Conservation (phyloP, 2,329 filamentous ascomycete species). For the Aspergillus japonicus region DNA sequence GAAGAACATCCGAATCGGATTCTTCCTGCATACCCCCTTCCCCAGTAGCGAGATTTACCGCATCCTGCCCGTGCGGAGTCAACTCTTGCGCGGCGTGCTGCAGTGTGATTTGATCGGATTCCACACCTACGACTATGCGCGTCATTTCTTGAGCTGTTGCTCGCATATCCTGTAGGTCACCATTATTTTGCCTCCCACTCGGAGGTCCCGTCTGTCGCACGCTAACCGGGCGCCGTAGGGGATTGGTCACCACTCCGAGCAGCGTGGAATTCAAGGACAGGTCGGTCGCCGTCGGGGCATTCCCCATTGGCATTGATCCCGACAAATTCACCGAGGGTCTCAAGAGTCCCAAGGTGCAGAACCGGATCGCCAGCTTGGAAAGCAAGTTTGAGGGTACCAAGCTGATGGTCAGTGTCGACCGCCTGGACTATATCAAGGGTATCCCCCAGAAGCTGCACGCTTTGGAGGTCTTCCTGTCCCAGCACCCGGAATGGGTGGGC, state of each 20-base stretch:
- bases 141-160: constrained; percentile 94
- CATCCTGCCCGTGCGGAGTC: constrained; percentile 87
- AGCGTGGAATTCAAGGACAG: constrained; percentile 88
- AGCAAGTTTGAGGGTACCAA: constrained; percentile 95
- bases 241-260: constrained; percentile 74
- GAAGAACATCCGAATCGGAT: constrained; percentile 95
- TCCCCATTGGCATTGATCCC: constrained; percentile 96
- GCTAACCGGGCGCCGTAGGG: constrained; percentile 31
- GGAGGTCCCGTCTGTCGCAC: constrained; percentile 4
- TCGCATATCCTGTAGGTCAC: constrained; percentile 76
- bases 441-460: constrained; percentile 97
- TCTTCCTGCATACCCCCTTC: constrained; percentile 97
- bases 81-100: constrained; percentile 80
- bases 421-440: constrained; percentile 97
- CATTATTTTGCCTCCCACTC: too few species aligned
- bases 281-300: constrained; percentile 87
- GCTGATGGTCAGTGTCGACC: constrained; percentile 93
- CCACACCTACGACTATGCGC: constrained; percentile 97
- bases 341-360: constrained; percentile 78
- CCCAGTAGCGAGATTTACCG: constrained; percentile 96
- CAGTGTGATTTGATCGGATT: constrained; percentile 96
- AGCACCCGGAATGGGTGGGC: constrained; percentile 97
- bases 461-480: constrained; percentile 91
- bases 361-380: constrained; percentile 78
- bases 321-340: constrained; percentile 92